Conservation (phyloP, 768 basidiomycete species). For the Coprinopsis marcescibilis region DNA sequence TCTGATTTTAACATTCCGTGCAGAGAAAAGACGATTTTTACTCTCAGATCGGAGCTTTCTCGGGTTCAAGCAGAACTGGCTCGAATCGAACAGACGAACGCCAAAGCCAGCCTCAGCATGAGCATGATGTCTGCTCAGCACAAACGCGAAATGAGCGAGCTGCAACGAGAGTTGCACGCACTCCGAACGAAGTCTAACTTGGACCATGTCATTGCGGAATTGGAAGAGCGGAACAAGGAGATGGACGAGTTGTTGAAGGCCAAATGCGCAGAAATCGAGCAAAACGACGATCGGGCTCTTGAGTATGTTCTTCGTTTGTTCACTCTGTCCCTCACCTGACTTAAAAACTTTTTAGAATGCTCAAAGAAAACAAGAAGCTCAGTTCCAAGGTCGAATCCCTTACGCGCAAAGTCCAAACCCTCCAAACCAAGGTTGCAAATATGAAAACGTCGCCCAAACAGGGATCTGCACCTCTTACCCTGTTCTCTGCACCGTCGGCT, state of each 20-base stretch:
- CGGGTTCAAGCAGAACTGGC: constrained; percentile 38
- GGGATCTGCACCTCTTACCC: constrained; percentile 11
- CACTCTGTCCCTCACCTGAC: background rate
- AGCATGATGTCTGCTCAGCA: constrained; percentile 61
- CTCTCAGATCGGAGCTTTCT: constrained; percentile 36
- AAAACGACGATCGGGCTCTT: constrained; percentile 75
- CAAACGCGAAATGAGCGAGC: constrained; percentile 53
- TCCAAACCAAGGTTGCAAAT: constrained; percentile 61
- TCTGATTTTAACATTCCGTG: constrained; percentile 3
- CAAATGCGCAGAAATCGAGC: constrained; percentile 77
- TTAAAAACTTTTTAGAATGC: constrained; percentile 40
- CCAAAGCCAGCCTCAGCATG: constrained; percentile 61
- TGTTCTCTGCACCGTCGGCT: no score
- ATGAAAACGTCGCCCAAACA: constrained; percentile 32
- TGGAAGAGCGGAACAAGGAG: constrained; percentile 66
- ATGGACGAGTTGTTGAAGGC: constrained; percentile 67
- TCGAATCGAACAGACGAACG: constrained; percentile 51
- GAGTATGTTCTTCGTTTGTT: constrained; percentile 45
- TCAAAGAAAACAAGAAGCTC: constrained; percentile 79
- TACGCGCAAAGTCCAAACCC: constrained; percentile 63
- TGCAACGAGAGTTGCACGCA: constrained; percentile 50
- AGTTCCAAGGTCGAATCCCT: constrained; percentile 62
- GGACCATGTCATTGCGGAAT: constrained; percentile 47
- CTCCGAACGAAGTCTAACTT: constrained; percentile 52
- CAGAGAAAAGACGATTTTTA: constrained; percentile 43